Evolutionary conservation across 1,284 basidiomycete genomes (phyloP), one percentile per base, ranked within the genome.

Genomic region (Neonothopanus nambi): DNA sequence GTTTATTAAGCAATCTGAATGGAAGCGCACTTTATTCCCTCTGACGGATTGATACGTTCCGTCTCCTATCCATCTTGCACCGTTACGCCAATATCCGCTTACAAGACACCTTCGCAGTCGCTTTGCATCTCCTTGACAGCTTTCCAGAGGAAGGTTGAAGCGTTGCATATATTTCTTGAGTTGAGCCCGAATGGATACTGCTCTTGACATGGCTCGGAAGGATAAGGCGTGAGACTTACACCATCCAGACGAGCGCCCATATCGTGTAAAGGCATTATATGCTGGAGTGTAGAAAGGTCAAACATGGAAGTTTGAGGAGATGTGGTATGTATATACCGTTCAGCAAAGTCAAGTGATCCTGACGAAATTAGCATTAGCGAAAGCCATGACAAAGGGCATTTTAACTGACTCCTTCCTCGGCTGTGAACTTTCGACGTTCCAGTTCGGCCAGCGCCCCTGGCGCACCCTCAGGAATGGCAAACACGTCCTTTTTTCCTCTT

Each of bases 11-110:
- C 12, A 5, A 39, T 20, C 40, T 48, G 53, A 45, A 43, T 23
- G 3, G 17, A 24, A 13, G 74, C 85, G 63, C 59, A 91, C 93
- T 58, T 85, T 86, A 59, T 90, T 85, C 51, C 92, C 93, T 60
- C 89, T 73, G 4, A 95, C 86, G 47, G 88, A 90, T 15, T 86
- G 77, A 69, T 94, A 99, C 37, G 91, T 94, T 6, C 94, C 94
- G 67, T 97, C 94, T 12, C 87, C 86, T 58, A 85, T 75, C 90
- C 92, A 93, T 49, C 86, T 80, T 1, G 96, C 97, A 2, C 91
- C 91, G 62, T 98, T 97, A 56, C 90, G 84, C 85, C 95, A 98
- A 67, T 97, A 96, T 0, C 95, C 96, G 56, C 86, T 89, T 4
- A 93, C 89, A 2, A 99, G 78, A 67, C 95, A 98, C 59, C 84